A percentile compares a stretch with the other conserved stretches of the same genome.
Conservation (phyloP, 305 asterid genomes). For the Solanum hybrid region DNA sequence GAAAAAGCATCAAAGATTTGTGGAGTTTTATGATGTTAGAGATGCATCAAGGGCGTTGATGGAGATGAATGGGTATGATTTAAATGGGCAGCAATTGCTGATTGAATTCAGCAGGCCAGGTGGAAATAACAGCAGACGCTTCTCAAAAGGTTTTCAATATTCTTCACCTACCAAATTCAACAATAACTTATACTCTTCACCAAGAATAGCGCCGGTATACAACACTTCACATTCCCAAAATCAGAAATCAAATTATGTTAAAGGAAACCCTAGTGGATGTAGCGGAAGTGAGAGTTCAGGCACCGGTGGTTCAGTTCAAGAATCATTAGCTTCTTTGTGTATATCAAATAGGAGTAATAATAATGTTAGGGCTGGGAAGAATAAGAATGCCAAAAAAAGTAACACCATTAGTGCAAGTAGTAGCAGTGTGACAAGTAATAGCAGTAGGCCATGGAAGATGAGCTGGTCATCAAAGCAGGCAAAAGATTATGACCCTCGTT, state of each 20-base stretch:
- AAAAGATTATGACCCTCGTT: conserved; percentile 64
- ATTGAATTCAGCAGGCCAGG: conserved; percentile 82
- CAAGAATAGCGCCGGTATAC: background rate
- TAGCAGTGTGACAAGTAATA: conserved; percentile 2
- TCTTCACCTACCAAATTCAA: background rate
- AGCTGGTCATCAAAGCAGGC: conserved; percentile 19
- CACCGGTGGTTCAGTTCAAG: conserved; percentile 31
- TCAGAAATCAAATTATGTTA: background rate
- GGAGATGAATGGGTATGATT: conserved; percentile 45
- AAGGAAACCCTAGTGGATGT: conserved; percentile 27
- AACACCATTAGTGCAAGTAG: background rate
- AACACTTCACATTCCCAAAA: background rate
- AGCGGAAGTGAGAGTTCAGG: conserved; percentile 33
- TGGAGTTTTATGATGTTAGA: conserved; percentile 76
- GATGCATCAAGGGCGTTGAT: conserved; percentile 60
- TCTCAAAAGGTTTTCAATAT: background rate
- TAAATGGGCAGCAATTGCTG: conserved; percentile 32
- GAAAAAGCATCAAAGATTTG: conserved; percentile 56
- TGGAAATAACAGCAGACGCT: conserved; percentile 36
- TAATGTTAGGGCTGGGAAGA: background rate
- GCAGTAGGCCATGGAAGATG: conserved; percentile 23
- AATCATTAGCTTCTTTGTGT: conserved; percentile 33
- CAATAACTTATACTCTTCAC: background rate
- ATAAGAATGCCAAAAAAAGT: background rate
- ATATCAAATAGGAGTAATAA: background rate